phyloP scores from a whole-genome alignment of 768 basidiomycete genomes.

The Pleurotus eryngii region DNA sequence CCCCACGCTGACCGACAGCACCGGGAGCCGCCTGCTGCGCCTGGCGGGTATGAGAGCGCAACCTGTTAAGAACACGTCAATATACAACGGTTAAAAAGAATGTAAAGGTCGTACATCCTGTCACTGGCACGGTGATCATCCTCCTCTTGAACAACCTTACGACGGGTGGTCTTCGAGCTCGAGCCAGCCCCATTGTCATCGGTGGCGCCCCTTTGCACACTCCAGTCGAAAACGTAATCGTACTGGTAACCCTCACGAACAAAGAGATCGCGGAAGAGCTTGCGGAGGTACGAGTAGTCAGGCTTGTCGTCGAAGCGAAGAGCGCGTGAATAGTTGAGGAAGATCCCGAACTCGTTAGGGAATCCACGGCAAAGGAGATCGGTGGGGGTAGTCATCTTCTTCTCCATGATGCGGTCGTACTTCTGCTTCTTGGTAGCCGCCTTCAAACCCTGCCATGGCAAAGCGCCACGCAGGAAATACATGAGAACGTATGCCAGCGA shows the following conservation, averaged over 20 bases:
- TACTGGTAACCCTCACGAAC: slow-evolving; percentile 98
- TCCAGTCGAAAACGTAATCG: slow-evolving; percentile 99
- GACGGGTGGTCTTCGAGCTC: slow-evolving; percentile 60
- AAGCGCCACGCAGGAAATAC: slow-evolving; percentile 98
- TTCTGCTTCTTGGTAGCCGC: slow-evolving; percentile 99
- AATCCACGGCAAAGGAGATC: slow-evolving; percentile 98
- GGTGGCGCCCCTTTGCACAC: slow-evolving; percentile 73
- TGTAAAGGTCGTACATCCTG: slow-evolving; percentile 62
- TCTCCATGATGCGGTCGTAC: slow-evolving; percentile 99
- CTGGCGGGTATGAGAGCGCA: slow-evolving; percentile 85
- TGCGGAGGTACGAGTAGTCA: slow-evolving; percentile 98
- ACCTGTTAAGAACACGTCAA: slow-evolving; percentile 41
- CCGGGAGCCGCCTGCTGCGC: slow-evolving; percentile 61
- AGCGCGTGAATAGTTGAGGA: slow-evolving; percentile 98
- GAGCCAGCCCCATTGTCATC: slow-evolving; percentile 61
- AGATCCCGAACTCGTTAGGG: slow-evolving; percentile 99
- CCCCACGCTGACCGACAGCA: slow-evolving; percentile 40
- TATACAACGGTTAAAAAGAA: slow-evolving; percentile 7
- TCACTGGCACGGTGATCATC: slow-evolving; percentile 82
- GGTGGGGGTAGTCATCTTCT: slow-evolving; percentile 99
- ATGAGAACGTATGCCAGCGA: slow-evolving; percentile 98
- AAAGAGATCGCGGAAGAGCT: slow-evolving; percentile 97
- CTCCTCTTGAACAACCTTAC: slow-evolving; percentile 83
- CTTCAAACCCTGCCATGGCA: slow-evolving; percentile 99
- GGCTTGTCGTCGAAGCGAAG: slow-evolving; percentile 99